phyloP scores from a whole-genome alignment of 2,329 filamentous ascomycete genomes.

The Fusarium sp. region DNA sequence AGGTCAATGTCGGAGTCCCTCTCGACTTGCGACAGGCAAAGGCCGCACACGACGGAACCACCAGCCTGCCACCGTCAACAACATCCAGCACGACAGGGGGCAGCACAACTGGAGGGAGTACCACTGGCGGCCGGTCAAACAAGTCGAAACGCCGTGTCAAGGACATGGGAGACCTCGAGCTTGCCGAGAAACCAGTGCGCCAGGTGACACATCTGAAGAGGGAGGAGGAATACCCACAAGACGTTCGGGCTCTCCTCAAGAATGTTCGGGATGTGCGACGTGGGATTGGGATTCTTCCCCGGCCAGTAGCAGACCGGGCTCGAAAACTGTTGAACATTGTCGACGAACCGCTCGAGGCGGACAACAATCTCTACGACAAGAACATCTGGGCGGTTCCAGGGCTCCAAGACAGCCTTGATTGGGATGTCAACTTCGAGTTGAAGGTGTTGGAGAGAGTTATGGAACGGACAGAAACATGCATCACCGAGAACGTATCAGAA shows the following conservation, averaged over 20 bases:
- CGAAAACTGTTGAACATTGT: not conserved
- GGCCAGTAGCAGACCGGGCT: not conserved
- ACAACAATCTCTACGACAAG: not conserved
- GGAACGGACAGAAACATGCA: not conserved
- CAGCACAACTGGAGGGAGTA: not conserved
- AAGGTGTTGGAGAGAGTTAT: not conserved
- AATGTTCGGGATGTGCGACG: not conserved
- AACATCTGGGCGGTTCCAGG: not conserved
- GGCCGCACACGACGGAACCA: not conserved
- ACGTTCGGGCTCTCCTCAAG: not conserved
- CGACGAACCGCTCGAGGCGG: not conserved
- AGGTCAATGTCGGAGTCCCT: not conserved
- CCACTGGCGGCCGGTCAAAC: not conserved
- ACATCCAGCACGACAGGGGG: not conserved
- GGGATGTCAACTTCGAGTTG: too few relatives aligned
- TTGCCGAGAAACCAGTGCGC: not conserved
- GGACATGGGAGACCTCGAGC: not conserved
- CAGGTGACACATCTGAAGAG: not conserved
- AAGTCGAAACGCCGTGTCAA: not conserved
- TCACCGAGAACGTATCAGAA: slow-evolving; percentile 1
- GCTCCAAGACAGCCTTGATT: too few relatives aligned
- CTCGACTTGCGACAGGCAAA: not conserved
- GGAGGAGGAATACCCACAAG: not conserved
- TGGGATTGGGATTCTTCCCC: not conserved
- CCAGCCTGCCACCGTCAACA: not conserved